Percentiles rank a stretch among this genome's conserved stretches.
Evolutionary conservation across 2,329 filamentous ascomycete genomes (phyloP).

Genomic region (Penicillium sp.): DNA sequence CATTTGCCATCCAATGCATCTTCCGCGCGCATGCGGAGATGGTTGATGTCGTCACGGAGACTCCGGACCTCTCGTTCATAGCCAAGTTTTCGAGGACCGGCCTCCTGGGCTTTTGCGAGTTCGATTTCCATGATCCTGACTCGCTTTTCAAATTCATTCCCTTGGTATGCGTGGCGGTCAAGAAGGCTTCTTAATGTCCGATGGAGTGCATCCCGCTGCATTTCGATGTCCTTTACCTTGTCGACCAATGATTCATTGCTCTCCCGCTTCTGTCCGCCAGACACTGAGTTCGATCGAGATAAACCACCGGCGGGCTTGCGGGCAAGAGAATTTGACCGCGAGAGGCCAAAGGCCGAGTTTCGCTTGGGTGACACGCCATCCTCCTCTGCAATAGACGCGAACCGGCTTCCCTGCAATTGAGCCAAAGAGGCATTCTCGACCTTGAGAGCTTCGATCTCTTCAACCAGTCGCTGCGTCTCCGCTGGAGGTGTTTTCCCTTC

Average conservation of each 20-base stretch:
- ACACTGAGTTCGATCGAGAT: conserved; percentile 55
- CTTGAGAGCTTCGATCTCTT: conserved; percentile 69
- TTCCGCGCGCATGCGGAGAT: conserved; percentile 79
- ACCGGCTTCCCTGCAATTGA: conserved; percentile 48
- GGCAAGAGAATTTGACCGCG: conserved; percentile 64
- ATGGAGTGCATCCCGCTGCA: conserved; percentile 89
- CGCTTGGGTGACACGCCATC: conserved; percentile 42
- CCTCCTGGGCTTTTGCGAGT: conserved; percentile 64
- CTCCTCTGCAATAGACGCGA: conserved; percentile 61
- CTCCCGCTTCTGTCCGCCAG: conserved; percentile 50
- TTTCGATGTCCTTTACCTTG: conserved; percentile 84
- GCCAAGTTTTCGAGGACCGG: conserved; percentile 65
- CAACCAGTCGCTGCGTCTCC: conserved; percentile 68
- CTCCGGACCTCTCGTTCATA: conserved; percentile 79
- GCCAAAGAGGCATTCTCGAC: conserved; percentile 44
- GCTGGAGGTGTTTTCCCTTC: conserved; percentile 74
- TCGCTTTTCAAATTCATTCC: conserved; percentile 75
- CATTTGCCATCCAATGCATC: conserved; percentile 94
- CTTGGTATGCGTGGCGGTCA: conserved; percentile 78
- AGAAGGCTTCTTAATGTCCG: conserved; percentile 78
- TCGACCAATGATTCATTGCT: conserved; percentile 69
- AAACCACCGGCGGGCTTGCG: conserved; percentile 49
- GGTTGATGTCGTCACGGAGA: conserved; percentile 77
- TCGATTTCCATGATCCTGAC: conserved; percentile 73
- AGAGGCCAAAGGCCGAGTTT: conserved; percentile 51